Percentiles rank a stretch among this genome's conserved stretches.
Evolutionary conservation across 257 asterid species (phyloP).

Genomic region (Craterostigma plantagineum): DNA sequence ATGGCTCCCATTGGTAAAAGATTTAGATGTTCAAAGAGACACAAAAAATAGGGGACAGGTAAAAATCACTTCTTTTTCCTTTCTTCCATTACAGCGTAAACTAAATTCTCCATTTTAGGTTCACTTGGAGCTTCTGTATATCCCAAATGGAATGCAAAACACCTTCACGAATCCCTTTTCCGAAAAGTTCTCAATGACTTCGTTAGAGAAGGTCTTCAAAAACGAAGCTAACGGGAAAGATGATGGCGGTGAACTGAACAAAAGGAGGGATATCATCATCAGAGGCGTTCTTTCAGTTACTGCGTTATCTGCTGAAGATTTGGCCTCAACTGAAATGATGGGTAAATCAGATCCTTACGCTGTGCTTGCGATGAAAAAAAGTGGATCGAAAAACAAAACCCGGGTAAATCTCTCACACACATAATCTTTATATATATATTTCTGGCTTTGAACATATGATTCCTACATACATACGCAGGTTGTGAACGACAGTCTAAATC

Average conservation of each 20-base stretch:
- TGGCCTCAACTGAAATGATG: conserved; percentile 73
- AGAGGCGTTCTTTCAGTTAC: conserved; percentile 94
- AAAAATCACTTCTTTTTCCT: conserved; percentile 7
- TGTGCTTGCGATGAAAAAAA: conserved; percentile 61
- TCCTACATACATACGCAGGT: conserved; percentile 23
- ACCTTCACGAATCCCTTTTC: conserved; percentile 57
- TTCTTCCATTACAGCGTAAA: conserved; percentile 1
- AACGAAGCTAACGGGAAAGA: conserved; percentile 28
- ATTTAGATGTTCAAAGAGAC: conserved; percentile 91
- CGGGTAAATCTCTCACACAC: conserved; percentile 25
- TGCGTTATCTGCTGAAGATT: conserved; percentile 73
- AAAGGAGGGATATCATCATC: conserved; percentile 51
- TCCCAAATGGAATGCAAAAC: conserved; percentile 53
- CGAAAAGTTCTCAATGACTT: conserved; percentile 37
- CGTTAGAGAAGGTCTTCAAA: conserved; percentile 64
- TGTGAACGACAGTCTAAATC: conserved; percentile 68
- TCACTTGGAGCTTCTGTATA: conserved; percentile 70
- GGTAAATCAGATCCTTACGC: conserved; percentile 97
- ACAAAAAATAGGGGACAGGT: conserved; percentile 84
- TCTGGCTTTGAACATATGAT: not conserved
- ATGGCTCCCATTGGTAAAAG: conserved; percentile 89
- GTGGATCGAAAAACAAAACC: conserved; percentile 60
- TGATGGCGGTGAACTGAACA: conserved; percentile 34
- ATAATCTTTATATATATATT: not conserved
- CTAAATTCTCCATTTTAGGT: conserved; percentile 28